Percentiles rank a stretch among this genome's conserved stretches.
Evolutionary conservation across 208 protist genomes (phyloP).

Genomic region (Borovskyia barvae): DNA sequence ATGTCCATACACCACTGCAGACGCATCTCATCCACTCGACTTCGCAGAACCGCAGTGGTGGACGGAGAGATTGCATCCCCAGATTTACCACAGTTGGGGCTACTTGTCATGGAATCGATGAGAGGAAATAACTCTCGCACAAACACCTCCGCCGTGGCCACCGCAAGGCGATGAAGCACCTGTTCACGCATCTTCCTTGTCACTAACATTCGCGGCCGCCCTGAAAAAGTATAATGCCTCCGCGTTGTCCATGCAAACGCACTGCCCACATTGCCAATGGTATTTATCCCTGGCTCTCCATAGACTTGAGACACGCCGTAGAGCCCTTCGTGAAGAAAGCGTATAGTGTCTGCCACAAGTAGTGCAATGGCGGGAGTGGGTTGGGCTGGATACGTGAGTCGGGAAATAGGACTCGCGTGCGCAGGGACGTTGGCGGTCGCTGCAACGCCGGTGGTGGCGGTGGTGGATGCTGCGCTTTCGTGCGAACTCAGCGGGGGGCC

Average conservation of each 20-base stretch:
- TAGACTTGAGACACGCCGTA: constrained; percentile 12
- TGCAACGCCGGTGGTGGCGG: too few relatives aligned
- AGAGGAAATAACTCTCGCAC: constrained; percentile 12
- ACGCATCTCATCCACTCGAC: constrained; percentile 9
- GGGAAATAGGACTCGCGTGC: too few relatives aligned
- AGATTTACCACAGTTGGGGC: too few relatives aligned
- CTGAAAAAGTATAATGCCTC: neutral
- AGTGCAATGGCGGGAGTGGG: constrained; percentile 14
- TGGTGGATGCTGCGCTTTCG: neutral
- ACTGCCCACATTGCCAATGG: neutral
- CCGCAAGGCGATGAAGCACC: constrained; percentile 1
- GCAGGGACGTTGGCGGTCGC: too few relatives aligned
- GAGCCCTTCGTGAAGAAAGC: constrained; percentile 16
- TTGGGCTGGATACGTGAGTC: constrained; percentile 11
- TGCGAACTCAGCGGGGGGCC: neutral
- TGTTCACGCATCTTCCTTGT: neutral
- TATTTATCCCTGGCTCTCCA: neutral
- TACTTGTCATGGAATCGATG: neutral
- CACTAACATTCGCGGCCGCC: constrained; percentile 2
- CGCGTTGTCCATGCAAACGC: neutral
- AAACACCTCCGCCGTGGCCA: constrained; percentile 10
- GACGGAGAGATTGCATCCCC: too few relatives aligned
- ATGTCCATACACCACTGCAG: constrained; percentile 21
- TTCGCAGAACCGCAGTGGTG: neutral
- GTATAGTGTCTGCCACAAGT: constrained; percentile 1